Conservation (phyloP, 2,329 filamentous ascomycete genomes). For the Venturia asperata region DNA sequence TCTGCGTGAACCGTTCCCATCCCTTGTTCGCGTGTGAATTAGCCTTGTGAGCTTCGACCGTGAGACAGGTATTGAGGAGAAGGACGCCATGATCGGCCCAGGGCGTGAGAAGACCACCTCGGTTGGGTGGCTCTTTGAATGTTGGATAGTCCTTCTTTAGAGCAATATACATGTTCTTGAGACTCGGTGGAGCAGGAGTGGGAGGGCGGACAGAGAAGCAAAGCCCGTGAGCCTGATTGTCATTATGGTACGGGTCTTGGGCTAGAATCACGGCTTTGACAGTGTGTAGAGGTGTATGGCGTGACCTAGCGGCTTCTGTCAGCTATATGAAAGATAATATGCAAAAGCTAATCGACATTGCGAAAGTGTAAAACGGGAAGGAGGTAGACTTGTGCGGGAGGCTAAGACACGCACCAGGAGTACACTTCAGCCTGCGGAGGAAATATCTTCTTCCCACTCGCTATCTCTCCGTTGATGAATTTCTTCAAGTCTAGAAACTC, state of each 20-base stretch:
- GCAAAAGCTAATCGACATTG: too few relatives aligned
- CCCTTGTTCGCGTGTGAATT: constrained; percentile 80
- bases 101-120: constrained; percentile 74
- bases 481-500: constrained; percentile 84
- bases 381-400: background rate
- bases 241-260: constrained; percentile 95
- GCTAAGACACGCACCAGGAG: constrained; percentile 61
- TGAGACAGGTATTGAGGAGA: constrained; percentile 89
- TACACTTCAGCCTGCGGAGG: constrained; percentile 87
- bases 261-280: constrained; percentile 92
- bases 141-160: constrained; percentile 81
- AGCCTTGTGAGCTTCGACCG: constrained; percentile 80
- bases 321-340: background rate
- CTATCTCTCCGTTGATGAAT: constrained; percentile 74
- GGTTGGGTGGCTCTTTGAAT: constrained; percentile 68
- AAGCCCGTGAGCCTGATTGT: constrained; percentile 91
- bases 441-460: constrained; percentile 69
- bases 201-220: constrained; percentile 92
- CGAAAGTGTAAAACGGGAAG: background rate
- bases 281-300: constrained; percentile 77
- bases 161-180: constrained; percentile 87
- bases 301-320: constrained; percentile 57
- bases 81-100: constrained; percentile 94
- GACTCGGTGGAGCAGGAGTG: constrained; percentile 77
- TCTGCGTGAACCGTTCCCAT: constrained; percentile 91